A percentile compares a stretch with the other conserved stretches of the same genome.
Conservation (phyloP, 1,139 yeast genomes). For the Candida mesenterica region DNA sequence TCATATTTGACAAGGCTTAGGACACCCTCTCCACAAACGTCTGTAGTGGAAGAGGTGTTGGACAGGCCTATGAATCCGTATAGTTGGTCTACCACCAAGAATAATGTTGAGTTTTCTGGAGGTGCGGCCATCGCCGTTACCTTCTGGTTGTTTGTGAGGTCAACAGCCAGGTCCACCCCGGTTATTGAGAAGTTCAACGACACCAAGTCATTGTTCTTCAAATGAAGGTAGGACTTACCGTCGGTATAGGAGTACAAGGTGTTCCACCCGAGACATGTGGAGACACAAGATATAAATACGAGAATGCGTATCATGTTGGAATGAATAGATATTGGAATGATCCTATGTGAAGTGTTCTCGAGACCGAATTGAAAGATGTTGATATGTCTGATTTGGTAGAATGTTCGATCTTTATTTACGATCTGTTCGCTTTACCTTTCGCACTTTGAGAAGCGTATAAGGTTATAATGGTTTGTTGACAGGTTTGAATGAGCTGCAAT, state of each 20-base stretch:
- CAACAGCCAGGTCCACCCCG: conserved; percentile 24
- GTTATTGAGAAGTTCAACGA: conserved; percentile 35
- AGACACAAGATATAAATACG: neutral
- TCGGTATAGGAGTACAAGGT: conserved; percentile 36
- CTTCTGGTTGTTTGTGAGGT: conserved; percentile 20
- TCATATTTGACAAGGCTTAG: conserved; percentile 27
- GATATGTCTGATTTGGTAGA: too few relatives aligned
- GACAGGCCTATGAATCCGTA: conserved; percentile 28
- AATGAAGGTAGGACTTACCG: conserved; percentile 36
- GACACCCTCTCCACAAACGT: conserved; percentile 30
- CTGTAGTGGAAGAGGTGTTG: conserved; percentile 9
- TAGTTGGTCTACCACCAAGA: conserved; percentile 28
- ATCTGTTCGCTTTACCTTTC: too few relatives aligned
- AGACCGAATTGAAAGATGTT: too few relatives aligned
- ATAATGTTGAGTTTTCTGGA: conserved; percentile 33
- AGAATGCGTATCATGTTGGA: neutral
- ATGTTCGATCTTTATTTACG: too few relatives aligned
- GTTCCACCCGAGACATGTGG: conserved; percentile 22
- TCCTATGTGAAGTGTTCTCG: too few relatives aligned
- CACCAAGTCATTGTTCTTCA: conserved; percentile 37
- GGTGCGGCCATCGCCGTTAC: conserved; percentile 28
- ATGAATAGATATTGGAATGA: too few relatives aligned
- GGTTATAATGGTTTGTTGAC: too few relatives aligned
- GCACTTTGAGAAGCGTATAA: too few relatives aligned
- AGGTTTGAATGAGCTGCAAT: too few relatives aligned